Evolutionary conservation across 495 filamentous ascomycete species (phyloP).

Genomic region (Penicillium robsamsonii): DNA sequence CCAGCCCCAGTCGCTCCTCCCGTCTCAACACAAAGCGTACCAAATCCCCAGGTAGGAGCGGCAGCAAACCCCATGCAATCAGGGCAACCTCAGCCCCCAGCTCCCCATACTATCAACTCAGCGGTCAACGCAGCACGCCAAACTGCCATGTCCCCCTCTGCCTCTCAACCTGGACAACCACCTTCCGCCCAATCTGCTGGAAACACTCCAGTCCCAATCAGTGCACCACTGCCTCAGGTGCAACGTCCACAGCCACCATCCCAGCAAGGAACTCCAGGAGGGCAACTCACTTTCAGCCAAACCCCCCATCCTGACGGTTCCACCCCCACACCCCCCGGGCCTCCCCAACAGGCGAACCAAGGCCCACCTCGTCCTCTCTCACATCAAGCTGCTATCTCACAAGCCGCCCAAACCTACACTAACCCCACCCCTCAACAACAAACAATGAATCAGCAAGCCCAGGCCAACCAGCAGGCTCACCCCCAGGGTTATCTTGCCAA

Average conservation of each 20-base stretch:
- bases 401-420: slow-evolving; percentile 56
- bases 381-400: slow-evolving; percentile 60
- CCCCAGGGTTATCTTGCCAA: slow-evolving; percentile 50
- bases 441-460: slow-evolving; percentile 34
- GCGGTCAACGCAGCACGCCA: slow-evolving; percentile 53
- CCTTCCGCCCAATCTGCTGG: slow-evolving; percentile 44
- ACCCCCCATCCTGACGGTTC: slow-evolving; percentile 35
- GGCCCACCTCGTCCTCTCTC: slow-evolving; percentile 58
- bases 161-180: slow-evolving; percentile 38
- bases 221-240: slow-evolving; percentile 44
- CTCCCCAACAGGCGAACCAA: slow-evolving; percentile 43
- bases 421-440: slow-evolving; percentile 37
- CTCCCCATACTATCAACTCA: slow-evolving; percentile 53
- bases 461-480: slow-evolving; percentile 48
- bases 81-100: slow-evolving; percentile 42
- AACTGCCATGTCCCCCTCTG: slow-evolving; percentile 42
- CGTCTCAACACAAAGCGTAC: slow-evolving; percentile 20
- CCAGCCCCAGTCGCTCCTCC: slow-evolving; percentile 17
- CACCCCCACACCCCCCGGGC: slow-evolving; percentile 42
- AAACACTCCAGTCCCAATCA: slow-evolving; percentile 36
- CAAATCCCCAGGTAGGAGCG: slow-evolving; percentile 24
- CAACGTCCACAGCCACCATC: slow-evolving; percentile 42
- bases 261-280: slow-evolving; percentile 40
- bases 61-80: slow-evolving; percentile 30
- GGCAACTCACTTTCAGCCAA: slow-evolving; percentile 40